Evolutionary conservation across 805 yeast species (phyloP).

Genomic region (Candida vartiovaarae): DNA sequence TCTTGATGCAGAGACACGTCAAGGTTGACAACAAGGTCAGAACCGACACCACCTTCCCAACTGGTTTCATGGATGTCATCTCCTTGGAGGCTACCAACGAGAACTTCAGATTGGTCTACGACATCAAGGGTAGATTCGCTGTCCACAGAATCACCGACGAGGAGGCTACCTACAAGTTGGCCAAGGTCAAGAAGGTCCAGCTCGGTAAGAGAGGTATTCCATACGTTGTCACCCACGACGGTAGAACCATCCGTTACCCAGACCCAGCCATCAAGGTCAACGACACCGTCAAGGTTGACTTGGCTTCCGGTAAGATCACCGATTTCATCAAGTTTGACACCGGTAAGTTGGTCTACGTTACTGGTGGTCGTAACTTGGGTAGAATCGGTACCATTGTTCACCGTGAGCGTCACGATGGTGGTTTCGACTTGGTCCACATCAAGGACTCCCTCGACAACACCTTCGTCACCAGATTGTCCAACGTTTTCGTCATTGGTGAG

Average conservation of each 20-base stretch:
- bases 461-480: conserved; percentile 88
- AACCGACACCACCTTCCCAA: conserved; percentile 98
- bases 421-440: conserved; percentile 95
- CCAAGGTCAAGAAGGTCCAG: conserved; percentile 96
- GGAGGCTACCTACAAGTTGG: conserved; percentile 97
- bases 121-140: conserved; percentile 98
- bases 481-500: conserved; percentile 94
- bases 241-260: conserved; percentile 99
- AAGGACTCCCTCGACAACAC: conserved; percentile 93
- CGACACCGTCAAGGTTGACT: conserved; percentile 96
- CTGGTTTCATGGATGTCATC: conserved; percentile 99
- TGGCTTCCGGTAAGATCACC: conserved; percentile 90
- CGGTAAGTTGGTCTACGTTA: conserved; percentile 86
- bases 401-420: conserved; percentile 98
- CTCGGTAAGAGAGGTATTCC: conserved; percentile 98
- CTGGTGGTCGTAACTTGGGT: conserved; percentile 99
- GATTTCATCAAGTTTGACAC: conserved; percentile 88
- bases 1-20: conserved; percentile 96
- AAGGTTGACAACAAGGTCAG: conserved; percentile 99
- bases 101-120: conserved; percentile 98
- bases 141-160: conserved; percentile 99
- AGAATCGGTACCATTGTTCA: conserved; percentile 93
- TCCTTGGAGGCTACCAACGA: conserved; percentile 96
- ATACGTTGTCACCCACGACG: conserved; percentile 98
- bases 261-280: conserved; percentile 95